Evolutionary conservation across 1,139 yeast genomes (phyloP).

Genomic region (Scheffersomyces illinoinensis): DNA sequence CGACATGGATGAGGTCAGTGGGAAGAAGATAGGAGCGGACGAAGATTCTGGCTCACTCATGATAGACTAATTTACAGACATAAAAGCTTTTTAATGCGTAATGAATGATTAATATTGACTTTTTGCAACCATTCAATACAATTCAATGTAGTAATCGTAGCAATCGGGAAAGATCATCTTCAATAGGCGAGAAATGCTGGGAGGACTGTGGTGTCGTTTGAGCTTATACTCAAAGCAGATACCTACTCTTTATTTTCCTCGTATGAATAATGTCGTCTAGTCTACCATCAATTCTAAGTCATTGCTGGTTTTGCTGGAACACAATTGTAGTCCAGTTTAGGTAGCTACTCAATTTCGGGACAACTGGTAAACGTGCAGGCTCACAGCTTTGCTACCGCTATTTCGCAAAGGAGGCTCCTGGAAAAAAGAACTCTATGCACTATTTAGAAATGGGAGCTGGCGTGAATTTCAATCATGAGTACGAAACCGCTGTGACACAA

Average conservation of each 20-base stretch:
- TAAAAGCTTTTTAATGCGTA: neutral
- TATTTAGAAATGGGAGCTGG: neutral
- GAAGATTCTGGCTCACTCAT: neutral
- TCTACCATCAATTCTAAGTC: too few species aligned
- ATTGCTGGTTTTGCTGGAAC: too few species aligned
- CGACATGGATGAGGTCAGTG: neutral
- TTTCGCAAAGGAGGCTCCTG: neutral
- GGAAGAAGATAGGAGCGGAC: neutral
- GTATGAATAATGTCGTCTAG: too few species aligned
- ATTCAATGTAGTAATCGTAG: neutral
- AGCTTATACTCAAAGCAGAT: too few species aligned
- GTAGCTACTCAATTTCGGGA: neutral
- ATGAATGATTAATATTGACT: neutral
- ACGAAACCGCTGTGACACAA: neutral
- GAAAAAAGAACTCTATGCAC: neutral
- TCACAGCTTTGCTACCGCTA: neutral
- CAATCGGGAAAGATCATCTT: too few species aligned
- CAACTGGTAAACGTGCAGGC: neutral
- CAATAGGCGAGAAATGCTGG: too few species aligned
- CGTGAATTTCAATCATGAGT: neutral
- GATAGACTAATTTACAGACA: neutral
- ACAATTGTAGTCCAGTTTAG: neutral
- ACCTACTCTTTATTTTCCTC: too few species aligned
- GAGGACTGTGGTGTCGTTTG: too few species aligned
- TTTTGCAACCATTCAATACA: neutral